Base-by-base conservation (phyloP, 1,284 basidiomycete genomes). In the Ganoderma lingzhi region DNA sequence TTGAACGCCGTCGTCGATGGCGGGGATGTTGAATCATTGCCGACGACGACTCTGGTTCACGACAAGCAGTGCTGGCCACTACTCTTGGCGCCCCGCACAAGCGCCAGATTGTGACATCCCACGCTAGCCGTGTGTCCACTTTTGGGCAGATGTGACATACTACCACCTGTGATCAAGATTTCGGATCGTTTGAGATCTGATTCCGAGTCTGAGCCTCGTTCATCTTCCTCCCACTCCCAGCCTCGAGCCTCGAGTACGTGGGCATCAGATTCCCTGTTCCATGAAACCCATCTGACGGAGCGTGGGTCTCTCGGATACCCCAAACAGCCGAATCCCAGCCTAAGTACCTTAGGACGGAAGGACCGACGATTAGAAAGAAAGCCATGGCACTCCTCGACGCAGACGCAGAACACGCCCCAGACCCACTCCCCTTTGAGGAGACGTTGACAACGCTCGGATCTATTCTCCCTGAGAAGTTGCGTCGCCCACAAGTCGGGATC, bases 401-500 rank as follows among this genome's bases (percentile, higher is more conserved):
- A n/a, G 59, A 61, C 39, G 45, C 67, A n/a, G 70, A 71, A 6
- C 70, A 59, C 3, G 65, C 63, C 14, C 32, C 62, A 6, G 62
- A 60, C 30, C 63, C 69, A 17, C 70, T 73, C 23, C 78, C 82
- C 2, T 83, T 85, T 69, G 78, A 78, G 19, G 76, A 80, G 39
- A 82, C 86, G 5, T 70, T 87, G 66, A 74, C 78, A 53, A 80
- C 78, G 30, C 79, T 87, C 17, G 78, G 75, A 5, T 70, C 70
- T 3, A 62, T 81, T 28, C 75, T 90, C 23, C 85, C 86, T 1
- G 76, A 79, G 10, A 75, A 77, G 8, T 82, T 90, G n/a, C 82
- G 83, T 63, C 80, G 74, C 23, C 93, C 93, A 15, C 84, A 83
- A 37, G 86, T 93, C n/a, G 93, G 90, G 23, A 92, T 94, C 71